These are phyloP conservation scores for Aspergillus fructus DNA, from an alignment of 2,329 filamentous ascomycete species.

Conservation along the genomic window DNA sequence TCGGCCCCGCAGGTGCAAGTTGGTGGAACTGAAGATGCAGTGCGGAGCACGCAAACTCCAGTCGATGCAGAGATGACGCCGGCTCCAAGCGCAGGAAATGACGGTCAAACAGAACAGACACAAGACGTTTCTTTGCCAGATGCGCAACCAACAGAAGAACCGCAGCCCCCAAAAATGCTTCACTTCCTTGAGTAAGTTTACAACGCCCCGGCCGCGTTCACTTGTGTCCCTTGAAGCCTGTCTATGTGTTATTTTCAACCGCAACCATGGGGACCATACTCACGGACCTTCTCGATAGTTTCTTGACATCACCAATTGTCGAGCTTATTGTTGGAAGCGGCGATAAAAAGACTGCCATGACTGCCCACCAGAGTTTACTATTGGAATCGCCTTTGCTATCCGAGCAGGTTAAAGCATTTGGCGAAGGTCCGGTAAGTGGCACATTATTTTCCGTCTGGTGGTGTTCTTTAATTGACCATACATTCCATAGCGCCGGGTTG, in stretches of 20 bases:
- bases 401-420: slow-evolving; percentile 61
- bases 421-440: slow-evolving; percentile 58
- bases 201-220: not conserved
- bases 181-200: slow-evolving; percentile 33
- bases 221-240: not conserved
- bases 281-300: slow-evolving; percentile 32
- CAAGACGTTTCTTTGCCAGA: slow-evolving; percentile 23
- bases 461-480: not conserved
- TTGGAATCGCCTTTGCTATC: slow-evolving; percentile 72
- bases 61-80: slow-evolving; percentile 30
- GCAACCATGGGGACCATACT: not conserved
- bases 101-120: slow-evolving; percentile 17
- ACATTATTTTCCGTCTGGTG: not conserved
- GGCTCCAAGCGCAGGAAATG: slow-evolving; percentile 16
- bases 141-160: slow-evolving; percentile 19
- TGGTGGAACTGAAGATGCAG: slow-evolving; percentile 8
- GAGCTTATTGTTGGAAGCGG: slow-evolving; percentile 65
- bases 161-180: slow-evolving; percentile 17
- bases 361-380: slow-evolving; percentile 77
- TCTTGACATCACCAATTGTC: slow-evolving; percentile 68
- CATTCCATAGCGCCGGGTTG: slow-evolving; percentile 60
- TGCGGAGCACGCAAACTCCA: slow-evolving; percentile 6
- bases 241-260: not conserved
- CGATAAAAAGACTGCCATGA: slow-evolving; percentile 62
- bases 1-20: slow-evolving; percentile 20